A percentile compares a stretch with the other conserved stretches of the same genome.
Conservation (phyloP, 1,284 basidiomycete genomes). For the Malassezia yamatoensis region DNA sequence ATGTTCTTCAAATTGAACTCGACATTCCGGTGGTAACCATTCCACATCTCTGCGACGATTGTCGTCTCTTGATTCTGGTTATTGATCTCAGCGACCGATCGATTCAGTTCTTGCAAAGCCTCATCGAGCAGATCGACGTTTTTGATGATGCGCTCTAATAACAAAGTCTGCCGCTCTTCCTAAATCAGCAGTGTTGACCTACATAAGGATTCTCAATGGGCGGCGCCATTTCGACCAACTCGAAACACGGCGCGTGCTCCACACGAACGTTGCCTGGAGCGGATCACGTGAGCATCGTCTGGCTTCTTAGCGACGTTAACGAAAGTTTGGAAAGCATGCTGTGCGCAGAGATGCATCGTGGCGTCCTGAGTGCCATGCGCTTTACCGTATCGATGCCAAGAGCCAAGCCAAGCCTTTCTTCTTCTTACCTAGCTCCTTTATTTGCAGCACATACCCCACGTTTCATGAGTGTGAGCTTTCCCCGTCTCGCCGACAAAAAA, state of each 20-base stretch:
- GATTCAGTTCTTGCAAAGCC: conserved; percentile 60
- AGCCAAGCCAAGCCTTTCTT: no score
- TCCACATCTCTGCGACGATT: conserved; percentile 40
- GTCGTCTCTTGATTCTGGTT: conserved; percentile 40
- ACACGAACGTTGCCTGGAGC: background rate
- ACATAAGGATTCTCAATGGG: conserved; percentile 20
- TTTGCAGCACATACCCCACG: background rate
- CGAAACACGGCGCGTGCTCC: background rate
- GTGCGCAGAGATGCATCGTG: background rate
- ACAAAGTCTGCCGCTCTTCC: conserved; percentile 75
- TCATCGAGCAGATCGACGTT: conserved; percentile 60
- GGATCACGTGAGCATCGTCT: no score
- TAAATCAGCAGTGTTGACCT: conserved; percentile 51
- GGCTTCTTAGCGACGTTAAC: background rate
- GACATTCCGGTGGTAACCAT: conserved; percentile 43
- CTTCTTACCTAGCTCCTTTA: background rate
- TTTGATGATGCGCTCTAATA: conserved; percentile 78
- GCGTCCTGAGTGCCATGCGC: background rate
- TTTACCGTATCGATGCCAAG: no score
- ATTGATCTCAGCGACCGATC: conserved; percentile 55
- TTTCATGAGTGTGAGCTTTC: background rate
- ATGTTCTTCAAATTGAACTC: conserved; percentile 42
- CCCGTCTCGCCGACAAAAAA: background rate
- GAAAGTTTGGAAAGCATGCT: background rate
- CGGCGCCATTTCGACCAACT: conserved; percentile 7